Evolutionary conservation across 129 eudicot genomes (phyloP).

Genomic region (Flaveria robusta): DNA sequence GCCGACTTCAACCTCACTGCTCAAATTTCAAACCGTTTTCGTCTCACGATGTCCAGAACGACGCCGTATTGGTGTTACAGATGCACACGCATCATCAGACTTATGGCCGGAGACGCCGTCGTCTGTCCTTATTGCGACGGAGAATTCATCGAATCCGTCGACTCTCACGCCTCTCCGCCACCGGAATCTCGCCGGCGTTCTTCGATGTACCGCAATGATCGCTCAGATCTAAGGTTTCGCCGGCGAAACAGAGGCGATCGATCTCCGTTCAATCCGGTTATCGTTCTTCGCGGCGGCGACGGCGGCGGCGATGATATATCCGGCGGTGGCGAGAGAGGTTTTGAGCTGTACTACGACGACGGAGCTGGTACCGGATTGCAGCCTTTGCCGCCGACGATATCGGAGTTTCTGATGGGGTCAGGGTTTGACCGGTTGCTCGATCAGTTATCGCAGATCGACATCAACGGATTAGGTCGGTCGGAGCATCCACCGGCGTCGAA

Average conservation of each 20-base stretch:
- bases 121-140: conserved; percentile 60
- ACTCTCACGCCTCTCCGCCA: conserved; percentile 34
- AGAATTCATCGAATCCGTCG: conserved; percentile 63
- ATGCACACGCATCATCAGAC: conserved; percentile 54
- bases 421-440: conserved; percentile 72
- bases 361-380: conserved; percentile 68
- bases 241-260: conserved; percentile 50
- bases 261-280: conserved; percentile 73
- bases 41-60: conserved; percentile 33
- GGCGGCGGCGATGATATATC: conserved; percentile 14
- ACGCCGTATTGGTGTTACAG: conserved; percentile 77
- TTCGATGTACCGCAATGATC: conserved; percentile 29
- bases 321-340: conserved; percentile 43
- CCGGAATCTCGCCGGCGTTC: conserved; percentile 45
- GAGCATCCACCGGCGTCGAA: conserved; percentile 78
- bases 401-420: conserved; percentile 69
- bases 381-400: conserved; percentile 64
- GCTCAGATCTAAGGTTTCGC: conserved; percentile 30
- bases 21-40: background rate
- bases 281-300: conserved; percentile 43
- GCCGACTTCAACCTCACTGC: background rate
- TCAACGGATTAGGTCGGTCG: conserved; percentile 48
- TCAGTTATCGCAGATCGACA: conserved; percentile 70
- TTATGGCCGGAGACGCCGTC: conserved; percentile 24
- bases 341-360: conserved; percentile 65